These are phyloP conservation scores for Parascedosporium putredinis DNA, from an alignment of 2,329 filamentous ascomycete genomes.

Conservation along the genomic window DNA sequence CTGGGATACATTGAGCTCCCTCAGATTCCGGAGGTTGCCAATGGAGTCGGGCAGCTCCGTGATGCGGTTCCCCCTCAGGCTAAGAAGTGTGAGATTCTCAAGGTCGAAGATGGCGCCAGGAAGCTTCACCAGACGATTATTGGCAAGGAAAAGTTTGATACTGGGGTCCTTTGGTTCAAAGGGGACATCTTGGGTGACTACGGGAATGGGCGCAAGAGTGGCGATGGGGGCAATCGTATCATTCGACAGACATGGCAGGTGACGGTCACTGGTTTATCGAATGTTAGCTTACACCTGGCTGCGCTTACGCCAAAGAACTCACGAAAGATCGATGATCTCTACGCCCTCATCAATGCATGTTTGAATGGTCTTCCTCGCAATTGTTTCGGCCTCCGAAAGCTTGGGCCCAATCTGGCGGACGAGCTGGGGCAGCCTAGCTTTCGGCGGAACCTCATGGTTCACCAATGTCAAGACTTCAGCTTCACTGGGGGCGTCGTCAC, in stretches of 20 bases:
- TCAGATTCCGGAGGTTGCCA: slow-evolving; percentile 44
- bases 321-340: slow-evolving; percentile 54
- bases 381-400: slow-evolving; percentile 30
- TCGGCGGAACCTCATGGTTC: slow-evolving; percentile 13
- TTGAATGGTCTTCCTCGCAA: slow-evolving; percentile 36
- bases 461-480: not conserved
- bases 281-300: not conserved
- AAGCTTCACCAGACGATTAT: slow-evolving; percentile 45
- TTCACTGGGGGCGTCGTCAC: not conserved
- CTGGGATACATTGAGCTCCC: slow-evolving; percentile 54
- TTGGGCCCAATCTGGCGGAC: slow-evolving; percentile 14
- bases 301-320: slow-evolving; percentile 17
- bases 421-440: slow-evolving; percentile 10
- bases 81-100: slow-evolving; percentile 52
- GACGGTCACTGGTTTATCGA: slow-evolving; percentile 26
- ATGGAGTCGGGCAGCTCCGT: slow-evolving; percentile 51
- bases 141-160: slow-evolving; percentile 50
- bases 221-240: slow-evolving; percentile 46
- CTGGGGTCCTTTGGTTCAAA: slow-evolving; percentile 49
- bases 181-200: slow-evolving; percentile 43
- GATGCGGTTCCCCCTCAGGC: slow-evolving; percentile 53
- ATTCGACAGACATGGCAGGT: slow-evolving; percentile 43
- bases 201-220: slow-evolving; percentile 42
- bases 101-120: slow-evolving; percentile 53
- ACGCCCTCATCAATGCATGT: slow-evolving; percentile 46